Evolutionary conservation across 2,329 filamentous ascomycete genomes (phyloP).

Genomic region (Pestalotiopsis sp.): DNA sequence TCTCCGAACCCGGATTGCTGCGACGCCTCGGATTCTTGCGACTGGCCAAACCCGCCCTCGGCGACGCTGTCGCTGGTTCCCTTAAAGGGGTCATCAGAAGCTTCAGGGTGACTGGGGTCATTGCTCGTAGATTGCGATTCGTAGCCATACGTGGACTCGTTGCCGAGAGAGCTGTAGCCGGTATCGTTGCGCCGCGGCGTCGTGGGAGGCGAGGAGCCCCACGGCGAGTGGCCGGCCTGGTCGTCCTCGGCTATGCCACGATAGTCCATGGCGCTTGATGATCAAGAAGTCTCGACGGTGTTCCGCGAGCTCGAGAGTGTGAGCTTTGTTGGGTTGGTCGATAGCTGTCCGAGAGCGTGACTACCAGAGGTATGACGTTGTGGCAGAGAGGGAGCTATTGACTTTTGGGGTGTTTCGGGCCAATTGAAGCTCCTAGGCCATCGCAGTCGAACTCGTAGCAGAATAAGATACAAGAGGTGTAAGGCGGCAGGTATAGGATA

Average conservation of each 20-base stretch:
- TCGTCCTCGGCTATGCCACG: slow-evolving; percentile 59
- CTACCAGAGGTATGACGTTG: slow-evolving; percentile 13
- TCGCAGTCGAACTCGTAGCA: neutral
- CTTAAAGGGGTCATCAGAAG: slow-evolving; percentile 42
- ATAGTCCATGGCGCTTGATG: slow-evolving; percentile 55
- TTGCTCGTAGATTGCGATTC: slow-evolving; percentile 44
- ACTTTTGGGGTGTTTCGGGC: slow-evolving; percentile 3
- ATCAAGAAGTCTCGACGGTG: neutral
- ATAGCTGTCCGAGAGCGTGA: neutral
- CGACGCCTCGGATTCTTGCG: slow-evolving; percentile 31
- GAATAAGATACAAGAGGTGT: neutral
- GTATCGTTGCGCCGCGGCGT: slow-evolving; percentile 51
- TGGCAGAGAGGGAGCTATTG: slow-evolving; percentile 2
- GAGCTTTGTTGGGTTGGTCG: neutral
- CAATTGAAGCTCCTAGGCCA: slow-evolving; percentile 7
- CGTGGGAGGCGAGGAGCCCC: slow-evolving; percentile 56
- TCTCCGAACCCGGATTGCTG: slow-evolving; percentile 30
- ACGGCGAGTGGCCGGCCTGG: slow-evolving; percentile 56
- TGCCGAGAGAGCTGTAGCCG: slow-evolving; percentile 43
- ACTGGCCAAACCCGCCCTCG: slow-evolving; percentile 42
- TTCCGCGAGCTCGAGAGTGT: neutral
- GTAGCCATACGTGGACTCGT: slow-evolving; percentile 49
- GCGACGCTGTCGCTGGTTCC: slow-evolving; percentile 49
- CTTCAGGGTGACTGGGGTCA: slow-evolving; percentile 41
- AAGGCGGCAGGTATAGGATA: neutral